phyloP scores from a whole-genome alignment of 1,284 basidiomycete species.

The Tylopilus sp. region DNA sequence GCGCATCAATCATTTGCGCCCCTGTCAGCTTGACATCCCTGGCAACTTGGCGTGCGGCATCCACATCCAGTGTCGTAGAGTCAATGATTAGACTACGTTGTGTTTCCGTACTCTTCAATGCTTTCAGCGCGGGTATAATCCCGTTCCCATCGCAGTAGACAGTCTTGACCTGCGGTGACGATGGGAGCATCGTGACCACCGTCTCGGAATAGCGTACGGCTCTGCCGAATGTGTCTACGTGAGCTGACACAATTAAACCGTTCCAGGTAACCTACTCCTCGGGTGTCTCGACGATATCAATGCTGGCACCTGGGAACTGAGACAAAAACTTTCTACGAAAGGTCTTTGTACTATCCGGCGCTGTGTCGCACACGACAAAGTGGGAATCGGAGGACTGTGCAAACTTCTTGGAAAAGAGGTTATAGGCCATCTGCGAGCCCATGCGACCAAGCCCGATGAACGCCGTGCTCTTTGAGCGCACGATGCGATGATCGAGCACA shows the following conservation, averaged over 20 bases:
- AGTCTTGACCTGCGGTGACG: conserved; percentile 73
- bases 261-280: conserved; percentile 53
- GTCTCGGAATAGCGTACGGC: conserved; percentile 60
- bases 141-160: conserved; percentile 63
- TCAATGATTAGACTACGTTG: conserved; percentile 72
- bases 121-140: conserved; percentile 56
- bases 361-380: conserved; percentile 77
- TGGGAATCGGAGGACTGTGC: conserved; percentile 44
- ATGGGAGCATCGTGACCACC: conserved; percentile 84
- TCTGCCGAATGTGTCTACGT: conserved; percentile 35
- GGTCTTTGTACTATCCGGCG: conserved; percentile 52
- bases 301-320: conserved; percentile 54
- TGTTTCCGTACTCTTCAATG: conserved; percentile 40
- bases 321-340: conserved; percentile 55
- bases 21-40: conserved; percentile 50
- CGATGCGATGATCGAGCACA: conserved; percentile 25
- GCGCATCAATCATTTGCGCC: conserved; percentile 84
- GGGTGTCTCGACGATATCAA: conserved; percentile 58
- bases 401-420: conserved; percentile 70
- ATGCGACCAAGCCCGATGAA: conserved; percentile 82
- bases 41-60: conserved; percentile 65
- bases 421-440: conserved; percentile 82
- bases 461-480: conserved; percentile 53
- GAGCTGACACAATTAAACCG: conserved; percentile 11
- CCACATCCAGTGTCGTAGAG: conserved; percentile 83